Evolutionary conservation across 129 eudicot genomes (phyloP), one percentile per base, ranked within the genome.

Genomic region (Chrysanthemum lavandulifolium): DNA sequence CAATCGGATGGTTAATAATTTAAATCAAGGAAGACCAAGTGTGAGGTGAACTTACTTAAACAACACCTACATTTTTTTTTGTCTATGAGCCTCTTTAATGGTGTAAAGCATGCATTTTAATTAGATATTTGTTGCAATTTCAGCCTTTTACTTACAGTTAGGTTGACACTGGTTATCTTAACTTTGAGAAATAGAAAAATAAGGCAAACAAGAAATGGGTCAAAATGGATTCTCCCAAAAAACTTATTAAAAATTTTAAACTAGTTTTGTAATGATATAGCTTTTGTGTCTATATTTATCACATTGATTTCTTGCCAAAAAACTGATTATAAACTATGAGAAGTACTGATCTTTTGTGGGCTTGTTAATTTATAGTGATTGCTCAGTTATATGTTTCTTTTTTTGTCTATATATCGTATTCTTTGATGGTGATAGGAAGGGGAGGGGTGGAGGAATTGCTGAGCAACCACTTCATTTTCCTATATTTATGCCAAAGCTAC

Each of bases 391-490:
- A 58, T 6, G 6, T 21, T 31, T 29, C 13, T 13, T 27, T 14
- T 31, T 3, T 31, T 40, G 47, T 5, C 10, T 40, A 40, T 40
- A 12, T 14, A 13, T 62, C 67, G 3, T 62, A 62, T 62, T 29
- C 49, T 13, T 62, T 15, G 15, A 62, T 31, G 49, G 33, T 62
- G 49, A 43, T 27, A 65, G 69, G 69, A 65, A 40, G 14, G 52
- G 7, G 21, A 65, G 3, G 69, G 53, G 8, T 8, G 31, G n/a
- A 16, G 69, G 45, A 1, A 43, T 40, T 36, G 50, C n/a, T 65
- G 45, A 65, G 27, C 69, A 65, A 43, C 14, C 43, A 18, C 14
- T 65, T 65, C 23, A 36, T 43, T 36, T 65, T n/a, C 54, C 54
- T 0, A 16, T 10, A 6, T 43, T 65, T 15, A 36, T 43, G 69